A percentile compares a stretch with the other conserved stretches of the same genome.
Evolutionary conservation across 768 basidiomycete species (phyloP).

Genomic region (Rhodosporidiobolus odoratus): DNA sequence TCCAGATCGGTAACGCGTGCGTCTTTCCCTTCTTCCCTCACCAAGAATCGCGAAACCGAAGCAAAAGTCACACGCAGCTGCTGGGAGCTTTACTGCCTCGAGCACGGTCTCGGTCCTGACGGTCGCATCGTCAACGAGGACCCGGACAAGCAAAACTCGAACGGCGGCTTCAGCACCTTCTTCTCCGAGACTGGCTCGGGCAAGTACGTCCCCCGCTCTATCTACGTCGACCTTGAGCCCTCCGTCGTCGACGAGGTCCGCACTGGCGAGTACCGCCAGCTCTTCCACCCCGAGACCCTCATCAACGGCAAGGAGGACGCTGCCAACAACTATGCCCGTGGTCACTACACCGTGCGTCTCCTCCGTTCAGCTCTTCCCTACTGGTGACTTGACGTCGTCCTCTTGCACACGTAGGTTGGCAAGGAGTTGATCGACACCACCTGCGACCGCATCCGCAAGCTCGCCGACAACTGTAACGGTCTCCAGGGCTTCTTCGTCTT

Average conservation of each 20-base stretch:
- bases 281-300: conserved; percentile 99
- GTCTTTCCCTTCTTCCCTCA: conserved; percentile 40
- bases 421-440: conserved; percentile 96
- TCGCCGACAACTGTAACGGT: conserved; percentile 95
- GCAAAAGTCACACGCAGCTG: conserved; percentile 37
- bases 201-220: conserved; percentile 73
- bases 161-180: conserved; percentile 97
- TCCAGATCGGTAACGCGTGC: conserved; percentile 80
- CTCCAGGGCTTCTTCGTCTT: conserved; percentile 99
- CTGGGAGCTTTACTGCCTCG: conserved; percentile 95
- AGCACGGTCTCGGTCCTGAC: conserved; percentile 67
- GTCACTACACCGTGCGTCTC: conserved; percentile 24
- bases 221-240: conserved; percentile 76
- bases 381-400: conserved; percentile 43
- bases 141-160: conserved; percentile 35
- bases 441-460: conserved; percentile 92
- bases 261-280: conserved; percentile 87
- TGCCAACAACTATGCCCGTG: conserved; percentile 83
- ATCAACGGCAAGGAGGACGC: conserved; percentile 99
- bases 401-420: conserved; percentile 54
- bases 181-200: conserved; percentile 91
- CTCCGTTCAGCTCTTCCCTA: too few relatives aligned
- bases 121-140: conserved; percentile 40
- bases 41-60: too few relatives aligned
- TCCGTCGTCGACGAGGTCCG: conserved; percentile 55